Percentiles rank a stretch among this genome's conserved stretches.
These are phyloP conservation scores for Colletotrichum gloeosporioides DNA, from an alignment of 2,329 filamentous ascomycete species.

Conservation along the genomic window DNA sequence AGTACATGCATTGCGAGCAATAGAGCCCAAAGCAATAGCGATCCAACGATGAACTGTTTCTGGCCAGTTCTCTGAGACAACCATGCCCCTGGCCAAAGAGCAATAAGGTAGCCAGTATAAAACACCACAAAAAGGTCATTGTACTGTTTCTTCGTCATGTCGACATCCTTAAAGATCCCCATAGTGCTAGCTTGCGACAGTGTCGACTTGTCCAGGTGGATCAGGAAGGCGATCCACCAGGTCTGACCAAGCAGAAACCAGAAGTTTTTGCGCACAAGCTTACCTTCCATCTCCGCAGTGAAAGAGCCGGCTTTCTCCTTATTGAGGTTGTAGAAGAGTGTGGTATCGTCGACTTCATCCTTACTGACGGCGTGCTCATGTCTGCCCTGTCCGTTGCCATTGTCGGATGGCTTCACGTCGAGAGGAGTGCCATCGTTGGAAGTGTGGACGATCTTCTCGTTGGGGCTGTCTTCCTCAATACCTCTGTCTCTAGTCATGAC, in stretches of 20 bases:
- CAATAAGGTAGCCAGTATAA: conserved; percentile 28
- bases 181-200: conserved; percentile 27
- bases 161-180: conserved; percentile 29
- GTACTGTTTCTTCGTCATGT: conserved; percentile 26
- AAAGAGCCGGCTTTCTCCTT: conserved; percentile 19
- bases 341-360: conserved; percentile 26
- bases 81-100: conserved; percentile 27
- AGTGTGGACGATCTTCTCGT: neutral
- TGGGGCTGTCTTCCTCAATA: neutral
- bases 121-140: conserved; percentile 28
- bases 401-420: neutral
- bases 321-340: conserved; percentile 27
- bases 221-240: conserved; percentile 21
- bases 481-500: neutral
- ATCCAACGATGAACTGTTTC: conserved; percentile 27
- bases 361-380: conserved; percentile 8
- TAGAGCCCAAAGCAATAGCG: conserved; percentile 26
- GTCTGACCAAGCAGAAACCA: conserved; percentile 28
- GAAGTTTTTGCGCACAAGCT: conserved; percentile 26
- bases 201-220: conserved; percentile 29
- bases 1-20: conserved; percentile 27
- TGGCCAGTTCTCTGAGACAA: conserved; percentile 27
- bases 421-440: neutral
- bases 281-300: neutral
- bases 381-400: neutral